Base-by-base conservation (phyloP, 2,329 filamentous ascomycete species). In the Cyphellophora attinorum region DNA sequence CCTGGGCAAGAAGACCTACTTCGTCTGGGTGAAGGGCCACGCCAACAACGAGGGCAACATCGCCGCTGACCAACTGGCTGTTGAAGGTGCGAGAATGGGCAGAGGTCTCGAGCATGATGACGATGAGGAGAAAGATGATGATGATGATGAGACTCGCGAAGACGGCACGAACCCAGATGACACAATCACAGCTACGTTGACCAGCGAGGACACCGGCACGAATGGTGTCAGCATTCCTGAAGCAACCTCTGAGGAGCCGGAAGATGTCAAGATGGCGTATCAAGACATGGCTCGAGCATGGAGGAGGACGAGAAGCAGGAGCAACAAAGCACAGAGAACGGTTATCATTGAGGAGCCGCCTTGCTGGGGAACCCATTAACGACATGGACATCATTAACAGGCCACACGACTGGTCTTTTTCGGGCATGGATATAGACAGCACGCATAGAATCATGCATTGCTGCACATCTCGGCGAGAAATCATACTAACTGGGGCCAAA, bases 21-120 rank as follows among this genome's bases (percentile, higher is more conserved):
- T 94, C 51, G 70, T 78, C 43, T 96, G 88, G 88, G 77, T 95
- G 30, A 94, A 93, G 60, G 91, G 86, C 0, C 91, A 98, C 55
- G 70, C 70, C 16, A 67, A 68, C 29, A 68, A 85, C 46, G 57
- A 63, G 3, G 88, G 89, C 2, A 96, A 96, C 51, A 67, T 76
- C 29, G 81, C 76, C 10, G 91, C 91, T 1, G 89, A 96, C 64
- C 58, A 58, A 40, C 63, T 95, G 41, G 88, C 88, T 2, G 79
- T 85, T 19, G 64, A 66, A 37, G 81, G 78, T 1, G 79, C 81
- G 12, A 62, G 61, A 45, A 33, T 18, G 10, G 54, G 44, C 23
- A 53, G 48, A 35, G 60, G 52, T 6, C 48, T 53, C 5, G 47
- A 47, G 10, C 51, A 52, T 33, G 53, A 55, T 37, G 49, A 45